These are phyloP conservation scores for Sodiomyces alkalinus DNA, from an alignment of 2,329 filamentous ascomycete genomes.

Conservation along the genomic window DNA sequence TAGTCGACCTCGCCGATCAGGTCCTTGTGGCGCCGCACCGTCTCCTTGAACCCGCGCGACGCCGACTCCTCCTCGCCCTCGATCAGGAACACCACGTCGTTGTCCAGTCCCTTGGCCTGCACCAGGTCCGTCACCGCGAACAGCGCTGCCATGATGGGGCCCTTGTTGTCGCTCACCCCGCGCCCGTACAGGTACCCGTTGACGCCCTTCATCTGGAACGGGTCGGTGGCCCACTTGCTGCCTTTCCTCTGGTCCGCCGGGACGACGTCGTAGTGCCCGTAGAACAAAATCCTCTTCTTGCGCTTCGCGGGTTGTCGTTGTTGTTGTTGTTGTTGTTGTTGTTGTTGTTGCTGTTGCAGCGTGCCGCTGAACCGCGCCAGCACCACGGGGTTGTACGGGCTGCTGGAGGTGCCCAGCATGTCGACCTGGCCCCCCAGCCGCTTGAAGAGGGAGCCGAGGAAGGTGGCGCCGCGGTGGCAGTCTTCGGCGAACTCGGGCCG, in stretches of 20 bases:
- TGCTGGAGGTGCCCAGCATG: constrained; percentile 68
- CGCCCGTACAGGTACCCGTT: constrained; percentile 91
- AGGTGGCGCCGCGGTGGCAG: constrained; percentile 83
- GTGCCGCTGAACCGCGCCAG: constrained; percentile 76
- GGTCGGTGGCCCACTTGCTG: constrained; percentile 76
- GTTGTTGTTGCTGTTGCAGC: too few species aligned
- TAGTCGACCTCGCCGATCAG: constrained; percentile 86
- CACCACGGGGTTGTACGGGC: constrained; percentile 74
- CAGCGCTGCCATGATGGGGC: constrained; percentile 82
- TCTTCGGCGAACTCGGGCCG: constrained; percentile 77
- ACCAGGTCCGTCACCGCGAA: constrained; percentile 86
- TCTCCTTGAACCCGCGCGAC: constrained; percentile 77
- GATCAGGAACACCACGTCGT: constrained; percentile 85
- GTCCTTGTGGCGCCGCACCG: constrained; percentile 63
- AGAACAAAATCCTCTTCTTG: constrained; percentile 83
- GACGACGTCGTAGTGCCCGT: constrained; percentile 96
- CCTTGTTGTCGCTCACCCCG: constrained; percentile 96
- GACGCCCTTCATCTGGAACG: constrained; percentile 76
- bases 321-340: too few species aligned
- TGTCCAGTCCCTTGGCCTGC: constrained; percentile 67
- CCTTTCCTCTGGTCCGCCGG: constrained; percentile 69
- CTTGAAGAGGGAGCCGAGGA: constrained; percentile 79
- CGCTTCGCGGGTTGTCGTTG: constrained; percentile 39
- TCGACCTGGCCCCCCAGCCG: constrained; percentile 80
- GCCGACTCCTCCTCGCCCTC: constrained; percentile 96